Evolutionary conservation across 148 eudicot species (phyloP), one percentile per base, ranked within the genome.

Genomic region (Beta vulgaris): DNA sequence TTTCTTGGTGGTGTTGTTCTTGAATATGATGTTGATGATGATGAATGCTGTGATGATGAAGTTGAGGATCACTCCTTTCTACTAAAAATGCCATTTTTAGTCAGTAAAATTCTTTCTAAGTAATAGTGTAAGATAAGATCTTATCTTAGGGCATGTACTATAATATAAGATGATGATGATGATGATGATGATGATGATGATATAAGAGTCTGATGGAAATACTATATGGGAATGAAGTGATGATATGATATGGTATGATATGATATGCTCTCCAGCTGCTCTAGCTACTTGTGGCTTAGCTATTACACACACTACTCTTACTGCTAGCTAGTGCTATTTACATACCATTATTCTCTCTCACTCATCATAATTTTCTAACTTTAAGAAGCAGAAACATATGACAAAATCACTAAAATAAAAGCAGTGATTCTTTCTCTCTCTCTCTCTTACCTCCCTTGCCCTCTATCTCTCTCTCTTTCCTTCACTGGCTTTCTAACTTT

Each of bases 331-430:
- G 68, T 71, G 74, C 70, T 72, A 42, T 54, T 63, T 72, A 72
- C 72, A 62, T 72, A 71, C 55, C 35, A 36, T 35, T 40, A 43
- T n/a, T 26, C n/a, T 67, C 51, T 79, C 80, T 76, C 65, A 72
- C 75, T 73, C 55, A 73, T 83, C 58, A 79, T 72, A 64, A 60
- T 69, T 63, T 73, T 64, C 66, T 70, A 69, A 77, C 83, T 84
- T 84, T 80, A 80, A 80, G 86, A 80, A 84, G 83, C 86, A 80
- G 76, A 80, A 80, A 84, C 81, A 80, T 80, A 84, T 74, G 86
- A 80, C 85, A 79, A 67, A 65, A 72, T 78, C 85, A 78, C 82
- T 78, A 78, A 82, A 78, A 75, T 75, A 82, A 82, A 82, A 78
- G 82, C 81, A 74, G 26, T 67, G 83, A 76, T 76, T 76, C 83